A percentile compares a stretch with the other conserved stretches of the same genome.
These are phyloP conservation scores for Trichothecium roseum DNA, from an alignment of 2,329 filamentous ascomycete species.

Conservation along the genomic window DNA sequence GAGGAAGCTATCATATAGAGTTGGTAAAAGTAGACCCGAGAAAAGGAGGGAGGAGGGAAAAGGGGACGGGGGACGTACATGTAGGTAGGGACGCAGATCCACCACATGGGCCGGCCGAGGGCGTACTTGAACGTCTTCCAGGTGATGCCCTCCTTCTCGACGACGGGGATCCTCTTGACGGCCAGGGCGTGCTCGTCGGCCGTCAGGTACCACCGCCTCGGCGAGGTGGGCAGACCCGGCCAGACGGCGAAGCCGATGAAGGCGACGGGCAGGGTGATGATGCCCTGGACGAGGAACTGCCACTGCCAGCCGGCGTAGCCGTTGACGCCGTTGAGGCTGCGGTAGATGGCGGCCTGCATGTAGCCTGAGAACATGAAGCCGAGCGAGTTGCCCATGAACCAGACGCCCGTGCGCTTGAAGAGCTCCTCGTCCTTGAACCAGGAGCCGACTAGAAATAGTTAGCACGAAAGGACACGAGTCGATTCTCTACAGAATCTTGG, in stretches of 20 bases:
- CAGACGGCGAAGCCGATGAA: conserved; percentile 16
- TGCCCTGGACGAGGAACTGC: conserved; percentile 22
- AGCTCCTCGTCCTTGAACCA: conserved; percentile 23
- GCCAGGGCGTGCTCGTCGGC: conserved; percentile 11
- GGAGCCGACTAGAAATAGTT: conserved; percentile 11
- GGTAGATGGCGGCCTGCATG: conserved; percentile 26
- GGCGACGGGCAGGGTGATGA: conserved; percentile 20
- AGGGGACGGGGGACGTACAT: conserved; percentile 10
- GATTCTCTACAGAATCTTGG: too few relatives aligned
- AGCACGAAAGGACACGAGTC: too few relatives aligned
- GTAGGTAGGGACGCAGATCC: conserved; percentile 13
- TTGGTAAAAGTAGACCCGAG: conserved; percentile 6
- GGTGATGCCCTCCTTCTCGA: conserved; percentile 12
- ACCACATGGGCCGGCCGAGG: conserved; percentile 15
- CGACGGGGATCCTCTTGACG: conserved; percentile 10
- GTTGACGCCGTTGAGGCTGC: conserved; percentile 20
- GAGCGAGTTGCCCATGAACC: conserved; percentile 25
- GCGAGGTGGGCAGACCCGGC: conserved; percentile 13
- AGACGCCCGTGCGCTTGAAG: conserved; percentile 38
- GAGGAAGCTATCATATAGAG: conserved; percentile 8
- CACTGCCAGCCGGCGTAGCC: conserved; percentile 35
- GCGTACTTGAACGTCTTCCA: conserved; percentile 14
- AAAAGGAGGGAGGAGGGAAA: conserved; percentile 5
- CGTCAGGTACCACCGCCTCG: conserved; percentile 13
- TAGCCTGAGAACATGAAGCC: conserved; percentile 17